phyloP scores from a whole-genome alignment of 805 yeast genomes.

The Wickerhamomyces silvicola region DNA sequence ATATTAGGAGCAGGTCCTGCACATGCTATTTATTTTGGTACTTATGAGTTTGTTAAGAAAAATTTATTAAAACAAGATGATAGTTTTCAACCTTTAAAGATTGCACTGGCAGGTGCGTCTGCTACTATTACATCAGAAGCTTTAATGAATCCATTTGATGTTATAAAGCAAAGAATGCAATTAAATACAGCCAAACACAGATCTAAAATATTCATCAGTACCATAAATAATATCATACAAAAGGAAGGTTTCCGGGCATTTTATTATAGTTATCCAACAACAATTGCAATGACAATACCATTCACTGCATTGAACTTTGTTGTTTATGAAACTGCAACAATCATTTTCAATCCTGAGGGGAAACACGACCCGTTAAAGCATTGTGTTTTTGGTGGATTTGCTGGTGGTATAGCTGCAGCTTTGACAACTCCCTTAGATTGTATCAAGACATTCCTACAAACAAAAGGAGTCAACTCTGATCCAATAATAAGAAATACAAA shows the following conservation, averaged over 20 bases:
- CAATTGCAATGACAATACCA: constrained; percentile 85
- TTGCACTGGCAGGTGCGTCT: constrained; percentile 85
- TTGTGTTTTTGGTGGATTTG: constrained; percentile 86
- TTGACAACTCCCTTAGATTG: constrained; percentile 92
- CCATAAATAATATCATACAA: constrained; percentile 15
- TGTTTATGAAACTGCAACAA: constrained; percentile 76
- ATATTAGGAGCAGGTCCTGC: constrained; percentile 98
- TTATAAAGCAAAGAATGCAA: constrained; percentile 94
- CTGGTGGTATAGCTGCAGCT: constrained; percentile 95
- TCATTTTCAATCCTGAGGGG: constrained; percentile 68
- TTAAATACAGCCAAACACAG: constrained; percentile 17
- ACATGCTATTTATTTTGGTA: constrained; percentile 94
- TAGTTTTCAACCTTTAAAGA: constrained; percentile 70
- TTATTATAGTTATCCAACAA: constrained; percentile 92
- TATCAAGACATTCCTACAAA: constrained; percentile 85
- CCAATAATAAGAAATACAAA: constrained; percentile 43
- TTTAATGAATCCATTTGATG: constrained; percentile 95
- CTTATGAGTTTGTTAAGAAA: constrained; percentile 67
- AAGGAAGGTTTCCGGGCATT: constrained; percentile 72
- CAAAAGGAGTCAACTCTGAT: constrained; percentile 47
- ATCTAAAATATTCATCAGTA: constrained; percentile 5
- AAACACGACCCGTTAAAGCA: constrained; percentile 86
- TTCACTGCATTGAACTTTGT: constrained; percentile 93
- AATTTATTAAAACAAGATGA: constrained; percentile 26
- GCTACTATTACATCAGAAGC: constrained; percentile 92